These are phyloP conservation scores for Saksenaea vasiformis DNA, from an alignment of 371 early-diverging fungal species.

Conservation along the genomic window DNA sequence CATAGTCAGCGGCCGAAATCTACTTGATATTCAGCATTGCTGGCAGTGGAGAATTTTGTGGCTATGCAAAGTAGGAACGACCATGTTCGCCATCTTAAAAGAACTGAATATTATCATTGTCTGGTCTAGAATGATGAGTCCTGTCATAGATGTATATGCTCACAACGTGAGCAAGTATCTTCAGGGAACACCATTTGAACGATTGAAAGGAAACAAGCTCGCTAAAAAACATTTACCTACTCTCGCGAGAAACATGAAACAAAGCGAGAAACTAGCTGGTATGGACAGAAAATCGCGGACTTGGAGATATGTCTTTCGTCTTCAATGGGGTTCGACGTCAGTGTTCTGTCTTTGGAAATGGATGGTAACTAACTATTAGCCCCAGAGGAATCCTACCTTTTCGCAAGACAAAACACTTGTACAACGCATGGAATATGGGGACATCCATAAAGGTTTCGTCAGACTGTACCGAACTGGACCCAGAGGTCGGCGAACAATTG, in stretches of 20 bases:
- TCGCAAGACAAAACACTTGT: background rate
- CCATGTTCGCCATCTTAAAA: too few relatives aligned
- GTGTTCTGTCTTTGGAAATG: background rate
- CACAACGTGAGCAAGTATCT: background rate
- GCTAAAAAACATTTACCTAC: background rate
- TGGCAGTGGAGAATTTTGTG: constrained; percentile 4
- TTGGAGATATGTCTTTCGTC: constrained; percentile 4
- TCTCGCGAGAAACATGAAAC: background rate
- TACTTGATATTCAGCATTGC: constrained; percentile 8
- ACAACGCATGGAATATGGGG: constrained; percentile 7
- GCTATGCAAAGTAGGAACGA: constrained; percentile 2
- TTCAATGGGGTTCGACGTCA: constrained; percentile 2
- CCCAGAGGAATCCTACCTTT: background rate
- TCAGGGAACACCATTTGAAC: constrained; percentile 1
- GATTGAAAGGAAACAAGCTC: background rate
- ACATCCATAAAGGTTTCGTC: background rate
- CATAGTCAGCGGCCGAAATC: background rate
- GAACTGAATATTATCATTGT: background rate
- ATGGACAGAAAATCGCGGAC: background rate
- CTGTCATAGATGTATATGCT: background rate
- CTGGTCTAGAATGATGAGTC: constrained; percentile 4
- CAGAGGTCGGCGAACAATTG: constrained; percentile 3
- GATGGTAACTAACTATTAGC: background rate
- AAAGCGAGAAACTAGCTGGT: background rate
- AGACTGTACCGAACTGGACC: constrained; percentile 7